Base-by-base conservation (phyloP, 345 rosid genomes). In the Linum usitatissimum region DNA sequence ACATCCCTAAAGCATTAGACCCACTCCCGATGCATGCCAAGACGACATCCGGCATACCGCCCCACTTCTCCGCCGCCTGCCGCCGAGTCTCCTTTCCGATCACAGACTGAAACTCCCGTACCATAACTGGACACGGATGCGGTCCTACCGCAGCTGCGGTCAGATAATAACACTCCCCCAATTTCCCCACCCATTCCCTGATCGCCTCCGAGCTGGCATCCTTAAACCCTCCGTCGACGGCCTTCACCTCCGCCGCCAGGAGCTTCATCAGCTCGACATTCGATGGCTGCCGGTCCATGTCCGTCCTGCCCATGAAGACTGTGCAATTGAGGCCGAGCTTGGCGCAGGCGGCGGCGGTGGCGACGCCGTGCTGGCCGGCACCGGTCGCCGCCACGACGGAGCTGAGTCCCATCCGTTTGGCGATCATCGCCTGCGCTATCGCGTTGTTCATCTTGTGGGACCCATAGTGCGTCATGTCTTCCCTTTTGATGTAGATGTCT, bases 391-490 rank as follows among this genome's bases (percentile, higher is more conserved):
- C 78, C 55, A 88, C 77, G 6, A 91, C 75, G 39, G 18, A 64
- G 56, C 20, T 77, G 56, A 80, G 69, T 17, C 92, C 98, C 77
- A 91, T 71, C 31, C 89, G 83, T 64, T 83, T 81, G 59, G 98
- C 95, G 6, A 91, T 76, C 87, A 91, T 84, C 0, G 89, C 90
- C 66, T 88, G 98, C 5, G 81, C 96, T 0, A 88, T 70, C n/a
- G 98, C 89, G 59, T 91, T 91, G 68, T 91, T 91, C 63, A 85
- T 81, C 75, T 86, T 88, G 71, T 91, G 95, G 6, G 98, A 81
- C 4, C 96, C 96, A 2, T 72, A 12, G 34, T 88, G 98, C 76
- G 70, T 81, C 15, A 91, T 88, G 73, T 91, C 98, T 67, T 88
- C 96, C 56, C 98, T 79, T 68, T 91, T 91, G 21, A 91, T 67